These are phyloP conservation scores for Suillus sp. DNA, from an alignment of 768 basidiomycete species.

Conservation along the genomic window DNA sequence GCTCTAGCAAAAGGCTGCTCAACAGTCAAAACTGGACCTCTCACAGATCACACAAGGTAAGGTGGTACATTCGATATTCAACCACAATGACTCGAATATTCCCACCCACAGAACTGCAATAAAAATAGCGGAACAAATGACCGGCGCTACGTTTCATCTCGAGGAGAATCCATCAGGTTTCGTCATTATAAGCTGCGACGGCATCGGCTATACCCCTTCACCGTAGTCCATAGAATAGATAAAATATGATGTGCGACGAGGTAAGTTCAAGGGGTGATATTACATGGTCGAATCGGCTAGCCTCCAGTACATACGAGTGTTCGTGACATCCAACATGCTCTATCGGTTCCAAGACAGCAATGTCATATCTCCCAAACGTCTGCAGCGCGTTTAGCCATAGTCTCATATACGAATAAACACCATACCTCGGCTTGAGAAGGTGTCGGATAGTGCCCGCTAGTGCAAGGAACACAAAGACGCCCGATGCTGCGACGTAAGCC, in stretches of 20 bases:
- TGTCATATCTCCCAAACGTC: slow-evolving; percentile 86
- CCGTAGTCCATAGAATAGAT: slow-evolving; percentile 18
- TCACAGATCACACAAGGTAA: slow-evolving; percentile 71
- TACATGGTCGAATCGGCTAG: slow-evolving; percentile 21
- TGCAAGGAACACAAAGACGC: slow-evolving; percentile 85
- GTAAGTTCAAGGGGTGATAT: slow-evolving; percentile 22
- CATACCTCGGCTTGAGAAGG: slow-evolving; percentile 87
- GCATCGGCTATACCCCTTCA: slow-evolving; percentile 56
- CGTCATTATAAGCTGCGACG: slow-evolving; percentile 58
- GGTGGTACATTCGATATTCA: slow-evolving; percentile 11
- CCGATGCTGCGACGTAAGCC: slow-evolving; percentile 92
- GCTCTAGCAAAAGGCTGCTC: slow-evolving; percentile 70
- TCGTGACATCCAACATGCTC: slow-evolving; percentile 11
- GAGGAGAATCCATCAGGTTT: slow-evolving; percentile 44
- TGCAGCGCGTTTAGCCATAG: slow-evolving; percentile 30
- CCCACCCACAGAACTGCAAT: slow-evolving; percentile 56
- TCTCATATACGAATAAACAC: slow-evolving; percentile 11
- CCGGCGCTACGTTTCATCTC: slow-evolving; percentile 63
- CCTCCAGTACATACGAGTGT: slow-evolving; percentile 23
- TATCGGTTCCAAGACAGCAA: slow-evolving; percentile 82
- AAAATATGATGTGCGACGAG: slow-evolving; percentile 20
- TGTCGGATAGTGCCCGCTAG: slow-evolving; percentile 89
- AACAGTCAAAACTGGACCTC: slow-evolving; percentile 52
- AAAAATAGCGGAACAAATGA: slow-evolving; percentile 69
- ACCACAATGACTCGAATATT: slow-evolving; percentile 3